Percentiles rank a stretch among this genome's conserved stretches.
These are phyloP conservation scores for Huntiella omanensis DNA, from an alignment of 2,329 filamentous ascomycete genomes.

Conservation along the genomic window DNA sequence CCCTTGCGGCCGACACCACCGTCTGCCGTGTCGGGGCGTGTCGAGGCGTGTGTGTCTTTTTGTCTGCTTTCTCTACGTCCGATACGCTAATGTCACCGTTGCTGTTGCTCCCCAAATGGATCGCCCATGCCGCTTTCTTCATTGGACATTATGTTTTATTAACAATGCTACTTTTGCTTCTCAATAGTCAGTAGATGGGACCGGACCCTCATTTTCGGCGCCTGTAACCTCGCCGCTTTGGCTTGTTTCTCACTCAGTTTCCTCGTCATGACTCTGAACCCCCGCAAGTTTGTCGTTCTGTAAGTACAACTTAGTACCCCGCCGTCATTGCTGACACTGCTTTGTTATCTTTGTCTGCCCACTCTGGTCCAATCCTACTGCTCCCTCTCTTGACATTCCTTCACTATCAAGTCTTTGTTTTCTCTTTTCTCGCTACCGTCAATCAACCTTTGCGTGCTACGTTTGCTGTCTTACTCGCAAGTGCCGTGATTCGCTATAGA, in stretches of 20 bases:
- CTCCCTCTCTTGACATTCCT: background rate
- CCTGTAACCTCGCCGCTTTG: conserved; percentile 73
- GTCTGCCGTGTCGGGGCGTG: background rate
- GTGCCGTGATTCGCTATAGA: too few species aligned
- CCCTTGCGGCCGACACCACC: too few species aligned
- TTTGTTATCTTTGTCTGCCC: conserved; percentile 11
- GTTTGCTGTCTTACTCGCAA: too few species aligned
- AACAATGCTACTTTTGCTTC: conserved; percentile 15
- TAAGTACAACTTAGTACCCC: conserved; percentile 36
- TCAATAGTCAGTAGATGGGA: conserved; percentile 87
- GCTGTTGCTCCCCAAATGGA: too few species aligned
- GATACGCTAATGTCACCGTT: background rate
- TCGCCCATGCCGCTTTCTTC: background rate
- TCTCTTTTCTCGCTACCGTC: background rate
- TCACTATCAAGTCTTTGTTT: background rate
- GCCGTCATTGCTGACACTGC: conserved; percentile 11
- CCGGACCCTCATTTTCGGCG: conserved; percentile 75
- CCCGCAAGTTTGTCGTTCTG: conserved; percentile 91
- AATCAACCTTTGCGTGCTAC: too few species aligned
- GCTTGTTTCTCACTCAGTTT: conserved; percentile 74
- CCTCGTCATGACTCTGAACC: conserved; percentile 59
- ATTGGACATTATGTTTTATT: conserved; percentile 3
- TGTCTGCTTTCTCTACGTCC: background rate
- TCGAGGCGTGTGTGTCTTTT: background rate
- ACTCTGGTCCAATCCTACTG: background rate